Conservation (phyloP, 805 yeast genomes). For the Phaffomyces thermotolerans region DNA sequence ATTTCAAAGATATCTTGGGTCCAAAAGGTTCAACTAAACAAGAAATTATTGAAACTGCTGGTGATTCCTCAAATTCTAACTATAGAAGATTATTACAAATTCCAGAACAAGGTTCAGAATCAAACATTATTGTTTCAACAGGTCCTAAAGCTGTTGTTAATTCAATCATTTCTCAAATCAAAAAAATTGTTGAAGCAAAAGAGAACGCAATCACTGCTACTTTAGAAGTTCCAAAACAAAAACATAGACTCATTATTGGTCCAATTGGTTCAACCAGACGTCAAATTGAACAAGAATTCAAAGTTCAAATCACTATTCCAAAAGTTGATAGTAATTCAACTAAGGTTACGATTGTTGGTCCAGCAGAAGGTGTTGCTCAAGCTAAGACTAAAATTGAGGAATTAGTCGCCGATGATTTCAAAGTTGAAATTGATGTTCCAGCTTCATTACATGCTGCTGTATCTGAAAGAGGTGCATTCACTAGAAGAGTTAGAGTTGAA, state of each 20-base stretch:
- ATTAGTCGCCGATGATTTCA: slow-evolving; percentile 52
- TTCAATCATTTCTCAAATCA: slow-evolving; percentile 54
- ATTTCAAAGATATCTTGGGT: slow-evolving; percentile 73
- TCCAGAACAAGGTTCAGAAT: slow-evolving; percentile 60
- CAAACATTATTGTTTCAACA: slow-evolving; percentile 49
- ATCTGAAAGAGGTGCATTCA: slow-evolving; percentile 58
- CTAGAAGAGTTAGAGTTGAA: slow-evolving; percentile 45
- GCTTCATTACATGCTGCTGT: slow-evolving; percentile 49
- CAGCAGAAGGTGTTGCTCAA: slow-evolving; percentile 54
- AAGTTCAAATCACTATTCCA: slow-evolving; percentile 63
- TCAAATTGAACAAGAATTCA: slow-evolving; percentile 60
- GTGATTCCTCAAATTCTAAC: slow-evolving; percentile 50
- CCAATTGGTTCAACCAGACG: slow-evolving; percentile 72
- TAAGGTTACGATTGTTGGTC: slow-evolving; percentile 51
- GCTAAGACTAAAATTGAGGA: slow-evolving; percentile 57
- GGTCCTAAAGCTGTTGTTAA: slow-evolving; percentile 76
- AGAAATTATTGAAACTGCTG: slow-evolving; percentile 71
- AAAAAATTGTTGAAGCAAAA: slow-evolving; percentile 53
- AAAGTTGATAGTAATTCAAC: slow-evolving; percentile 42
- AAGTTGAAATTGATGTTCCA: slow-evolving; percentile 50
- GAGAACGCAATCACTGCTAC: slow-evolving; percentile 51
- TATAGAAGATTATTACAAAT: slow-evolving; percentile 54
- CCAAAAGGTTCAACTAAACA: slow-evolving; percentile 66
- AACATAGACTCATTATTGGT: slow-evolving; percentile 74
- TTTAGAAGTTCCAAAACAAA: slow-evolving; percentile 57